Evolutionary conservation across 2,329 filamentous ascomycete species (phyloP), one percentile per base, ranked within the genome.

Genomic region (Coleophoma cylindrospora): DNA sequence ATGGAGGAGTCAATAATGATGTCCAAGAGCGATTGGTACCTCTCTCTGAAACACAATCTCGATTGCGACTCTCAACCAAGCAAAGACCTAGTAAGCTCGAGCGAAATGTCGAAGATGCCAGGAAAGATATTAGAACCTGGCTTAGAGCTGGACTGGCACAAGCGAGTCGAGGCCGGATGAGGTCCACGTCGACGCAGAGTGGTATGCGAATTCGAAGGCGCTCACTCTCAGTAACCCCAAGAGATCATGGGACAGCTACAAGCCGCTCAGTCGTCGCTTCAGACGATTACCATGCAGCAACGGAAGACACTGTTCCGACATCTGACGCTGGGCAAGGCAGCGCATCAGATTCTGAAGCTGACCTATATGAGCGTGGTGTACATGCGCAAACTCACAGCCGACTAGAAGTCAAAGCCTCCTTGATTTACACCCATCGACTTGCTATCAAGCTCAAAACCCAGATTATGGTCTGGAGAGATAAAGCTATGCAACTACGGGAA

Each of bases 401-500:
- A 15, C 55, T 64, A 41, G 34, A 61, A 13, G 55, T 54, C 2
- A 62, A 54, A 46, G 59, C 60, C 3, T 50, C 51, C 12, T 17
- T 63, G n/a, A 49, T 49, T 60, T 66, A 45, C 7, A 48, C 56
- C 41, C 54, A 60, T 47, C 57, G 56, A 34, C 19, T 58, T 3
- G 45, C 43, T 3, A 49, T 52, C 13, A 45, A 56, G 34, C 38
- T 53, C 3, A 59, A 48, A 36, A 52, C 36, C 37, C 51, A 54
- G 37, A 22, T 65, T 33, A 50, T 40, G 34, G 22, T 44, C 32
- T 66, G 64, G 64, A 60, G 52, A 50, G 51, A 60, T 12, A 57
- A 54, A 50, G 56, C 61, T 41, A 32, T 52, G 10, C 64, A 70
- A 50, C 54, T 61, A 33, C 64, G 63, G 48, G 64, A 71, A 46